These are phyloP conservation scores for Suillus spraguei DNA, from an alignment of 768 basidiomycete species.

Conservation along the genomic window DNA sequence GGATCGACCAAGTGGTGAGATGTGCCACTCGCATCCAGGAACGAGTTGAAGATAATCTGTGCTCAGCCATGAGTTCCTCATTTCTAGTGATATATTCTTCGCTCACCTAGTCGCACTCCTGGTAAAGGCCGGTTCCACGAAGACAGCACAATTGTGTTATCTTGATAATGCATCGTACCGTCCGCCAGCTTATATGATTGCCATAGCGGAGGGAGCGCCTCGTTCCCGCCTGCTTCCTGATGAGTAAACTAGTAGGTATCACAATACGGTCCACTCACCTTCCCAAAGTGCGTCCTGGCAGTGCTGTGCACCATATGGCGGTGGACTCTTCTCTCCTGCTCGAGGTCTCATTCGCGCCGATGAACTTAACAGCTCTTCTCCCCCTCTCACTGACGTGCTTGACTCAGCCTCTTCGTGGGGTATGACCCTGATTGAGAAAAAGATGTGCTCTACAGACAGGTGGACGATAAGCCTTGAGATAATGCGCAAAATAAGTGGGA, in stretches of 20 bases:
- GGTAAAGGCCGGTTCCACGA: not conserved
- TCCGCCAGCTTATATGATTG: not conserved
- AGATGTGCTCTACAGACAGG: not conserved
- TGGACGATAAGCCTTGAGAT: not conserved
- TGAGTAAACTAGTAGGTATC: not conserved
- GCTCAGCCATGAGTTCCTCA: not conserved
- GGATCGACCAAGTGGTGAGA: not conserved
- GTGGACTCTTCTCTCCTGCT: not conserved
- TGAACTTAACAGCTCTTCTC: not conserved
- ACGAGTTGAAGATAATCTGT: not conserved
- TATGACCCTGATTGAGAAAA: not conserved
- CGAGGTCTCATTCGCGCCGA: not conserved
- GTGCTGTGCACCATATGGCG: conserved; percentile 1
- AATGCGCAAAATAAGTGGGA: not conserved
- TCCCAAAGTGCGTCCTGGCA: not conserved
- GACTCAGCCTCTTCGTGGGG: not conserved
- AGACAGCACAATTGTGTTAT: no score
- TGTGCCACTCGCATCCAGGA: not conserved
- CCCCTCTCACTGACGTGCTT: not conserved
- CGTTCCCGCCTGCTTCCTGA: not conserved
- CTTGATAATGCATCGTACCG: not conserved
- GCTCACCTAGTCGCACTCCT: conserved; percentile 1
- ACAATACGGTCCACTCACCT: not conserved
- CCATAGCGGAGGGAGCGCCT: not conserved
- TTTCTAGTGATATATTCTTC: not conserved